Evolutionary conservation across 169 alveolate species (phyloP).

Genomic region (Theileria parva): DNA sequence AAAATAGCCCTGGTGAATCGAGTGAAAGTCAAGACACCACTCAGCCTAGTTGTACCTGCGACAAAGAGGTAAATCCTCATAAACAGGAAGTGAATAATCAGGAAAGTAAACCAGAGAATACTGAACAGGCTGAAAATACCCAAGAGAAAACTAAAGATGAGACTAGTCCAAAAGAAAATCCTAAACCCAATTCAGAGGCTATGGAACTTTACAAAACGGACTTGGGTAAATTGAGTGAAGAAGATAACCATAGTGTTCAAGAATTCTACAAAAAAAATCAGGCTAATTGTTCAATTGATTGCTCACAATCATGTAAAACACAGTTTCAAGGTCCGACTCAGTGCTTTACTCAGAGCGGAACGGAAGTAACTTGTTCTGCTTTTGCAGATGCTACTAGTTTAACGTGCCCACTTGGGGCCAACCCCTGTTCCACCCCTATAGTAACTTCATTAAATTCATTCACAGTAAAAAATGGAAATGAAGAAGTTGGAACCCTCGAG

Average conservation of each 20-base stretch:
- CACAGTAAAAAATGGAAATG: slow-evolving; percentile 15
- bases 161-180: background rate
- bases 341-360: slow-evolving; percentile 23
- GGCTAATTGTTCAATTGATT: slow-evolving; percentile 36
- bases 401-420: slow-evolving; percentile 12
- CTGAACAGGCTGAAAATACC: too few species aligned
- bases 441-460: slow-evolving; percentile 21
- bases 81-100: background rate
- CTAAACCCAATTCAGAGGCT: background rate
- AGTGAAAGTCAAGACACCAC: background rate
- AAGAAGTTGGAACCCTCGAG: slow-evolving; percentile 22
- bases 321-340: slow-evolving; percentile 46
- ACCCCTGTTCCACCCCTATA: slow-evolving; percentile 43
- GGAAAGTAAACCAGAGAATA: too few species aligned
- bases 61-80: slow-evolving; percentile 11
- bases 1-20: too few species aligned
- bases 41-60: background rate
- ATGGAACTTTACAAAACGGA: background rate
- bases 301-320: slow-evolving; percentile 37
- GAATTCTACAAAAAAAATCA: background rate
- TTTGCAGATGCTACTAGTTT: slow-evolving; percentile 15
- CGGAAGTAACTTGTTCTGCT: slow-evolving; percentile 21
- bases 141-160: background rate
- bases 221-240: background rate
- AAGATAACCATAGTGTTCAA: background rate